Conservation (phyloP, 768 basidiomycete genomes). For the Stropharia rugosoannulata region DNA sequence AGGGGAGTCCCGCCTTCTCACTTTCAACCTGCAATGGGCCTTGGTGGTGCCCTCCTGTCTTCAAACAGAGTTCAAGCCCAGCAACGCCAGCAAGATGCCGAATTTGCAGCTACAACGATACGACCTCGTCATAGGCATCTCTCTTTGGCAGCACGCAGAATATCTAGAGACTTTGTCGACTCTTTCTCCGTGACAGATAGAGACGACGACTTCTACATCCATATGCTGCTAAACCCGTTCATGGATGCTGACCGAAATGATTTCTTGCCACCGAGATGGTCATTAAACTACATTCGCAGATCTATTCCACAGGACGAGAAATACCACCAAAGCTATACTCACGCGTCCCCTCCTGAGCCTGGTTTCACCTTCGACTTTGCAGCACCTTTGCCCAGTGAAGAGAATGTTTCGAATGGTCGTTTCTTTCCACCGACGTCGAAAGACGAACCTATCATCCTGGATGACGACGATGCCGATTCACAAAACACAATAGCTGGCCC, state of each 20-base stretch:
- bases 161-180: not conserved
- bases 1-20: conserved; percentile 46
- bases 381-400: conserved; percentile 30
- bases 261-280: not conserved
- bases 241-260: not conserved
- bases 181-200: not conserved
- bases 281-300: not conserved
- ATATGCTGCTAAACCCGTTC: conserved; percentile 4
- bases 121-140: not conserved
- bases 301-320: conserved; percentile 29
- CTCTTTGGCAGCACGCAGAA: not conserved
- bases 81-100: conserved; percentile 2
- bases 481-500: conserved; percentile 1
- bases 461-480: conserved; percentile 30
- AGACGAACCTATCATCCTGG: conserved; percentile 47
- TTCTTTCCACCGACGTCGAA: conserved; percentile 31
- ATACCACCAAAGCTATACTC: conserved; percentile 64
- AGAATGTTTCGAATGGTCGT: conserved; percentile 13
- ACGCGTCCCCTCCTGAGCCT: conserved; percentile 51
- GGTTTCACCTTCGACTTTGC: conserved; percentile 74
- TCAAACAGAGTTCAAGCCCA: conserved; percentile 11
- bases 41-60: conserved; percentile 17
- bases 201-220: conserved; percentile 5
- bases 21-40: conserved; percentile 43
- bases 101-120: conserved; percentile 1